Conservation (phyloP, 2,329 filamentous ascomycete species). For the Hymenoscyphus albidus region DNA sequence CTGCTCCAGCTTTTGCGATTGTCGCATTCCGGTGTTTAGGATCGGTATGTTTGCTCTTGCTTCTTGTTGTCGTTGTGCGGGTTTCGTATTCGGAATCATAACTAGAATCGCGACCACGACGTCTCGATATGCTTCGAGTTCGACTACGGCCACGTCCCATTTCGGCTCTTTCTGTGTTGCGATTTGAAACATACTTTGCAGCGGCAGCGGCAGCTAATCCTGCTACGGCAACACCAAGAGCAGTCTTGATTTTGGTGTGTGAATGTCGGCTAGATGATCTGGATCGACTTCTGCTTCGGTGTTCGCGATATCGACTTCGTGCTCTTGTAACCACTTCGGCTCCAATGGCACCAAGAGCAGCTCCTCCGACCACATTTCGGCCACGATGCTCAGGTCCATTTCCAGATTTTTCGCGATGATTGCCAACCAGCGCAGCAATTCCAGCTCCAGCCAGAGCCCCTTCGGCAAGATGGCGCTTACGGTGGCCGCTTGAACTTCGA, state of each 20-base stretch:
- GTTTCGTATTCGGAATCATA: slow-evolving; percentile 33
- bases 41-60: slow-evolving; percentile 45
- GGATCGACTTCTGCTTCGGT: slow-evolving; percentile 40
- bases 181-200: slow-evolving; percentile 59
- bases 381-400: slow-evolving; percentile 30
- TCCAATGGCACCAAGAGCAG: slow-evolving; percentile 59
- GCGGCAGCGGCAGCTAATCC: slow-evolving; percentile 63
- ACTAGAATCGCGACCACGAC: slow-evolving; percentile 37
- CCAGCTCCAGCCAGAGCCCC: slow-evolving; percentile 63
- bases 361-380: slow-evolving; percentile 44
- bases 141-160: slow-evolving; percentile 49
- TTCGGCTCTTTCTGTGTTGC: slow-evolving; percentile 58
- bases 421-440: slow-evolving; percentile 54
- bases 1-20: slow-evolving; percentile 41
- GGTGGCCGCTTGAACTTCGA: slow-evolving; percentile 49
- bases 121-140: slow-evolving; percentile 42
- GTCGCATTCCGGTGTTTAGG: slow-evolving; percentile 42
- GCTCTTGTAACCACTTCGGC: slow-evolving; percentile 59
- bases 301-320: slow-evolving; percentile 55
- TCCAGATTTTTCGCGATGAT: slow-evolving; percentile 45
- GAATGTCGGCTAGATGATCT: slow-evolving; percentile 35
- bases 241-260: slow-evolving; percentile 54
- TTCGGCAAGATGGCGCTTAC: slow-evolving; percentile 58
- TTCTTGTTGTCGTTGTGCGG: slow-evolving; percentile 41
- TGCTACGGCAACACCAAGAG: slow-evolving; percentile 59